Evolutionary conservation across 441 rosid genomes (phyloP), one percentile per base, ranked within the genome.

Genomic region (Erodium trifolium): DNA sequence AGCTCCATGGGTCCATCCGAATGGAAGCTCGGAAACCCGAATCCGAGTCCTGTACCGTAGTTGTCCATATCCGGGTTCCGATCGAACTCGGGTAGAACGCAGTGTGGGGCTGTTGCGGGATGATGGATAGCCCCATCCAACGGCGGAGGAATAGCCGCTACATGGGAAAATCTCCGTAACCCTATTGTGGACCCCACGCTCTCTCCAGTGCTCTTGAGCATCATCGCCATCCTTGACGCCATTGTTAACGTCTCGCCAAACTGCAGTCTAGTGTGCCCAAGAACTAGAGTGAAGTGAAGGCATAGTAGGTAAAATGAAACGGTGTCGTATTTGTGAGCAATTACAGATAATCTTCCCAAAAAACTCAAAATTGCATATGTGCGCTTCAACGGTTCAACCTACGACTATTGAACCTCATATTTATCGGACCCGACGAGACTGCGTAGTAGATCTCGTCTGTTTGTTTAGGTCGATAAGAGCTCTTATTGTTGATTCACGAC

Each of bases 61-160:
- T n/a, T 13, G 57, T 51, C 4, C 57, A 51, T 3, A 51, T 51
- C 57, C 11, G 57, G 57, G 57, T 51, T 51, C 57, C 57, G 17
- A 51, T 51, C 57, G 11, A n/a, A 51, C 57, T 51, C 57, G 4
- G 57, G 57, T 16, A 51, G 16, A 51, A 51, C 57, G 57, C 57
- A 13, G 4, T 16, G 17, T 51, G 57, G 17, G 14, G 57, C 11
- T 51, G 57, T 3, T 1, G 17, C 5, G 17, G 57, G 5, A 3
- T 13, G 57, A 2, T 1, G 57, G 17, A 51, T 51, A 51, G 57
- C 3, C 57, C 57, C 57, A 51, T 75, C 74, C 67, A 82, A 27
- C 27, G 86, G 84, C n/a, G 85, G 65, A 69, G 91, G 83, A 41
- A 77, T 77, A n/a, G 90, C 82, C 45, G 83, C 70, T 0, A 70